Evolutionary conservation across 1,284 basidiomycete species (phyloP), one percentile per base, ranked within the genome.

Genomic region (Microbotryum scabiosae): DNA sequence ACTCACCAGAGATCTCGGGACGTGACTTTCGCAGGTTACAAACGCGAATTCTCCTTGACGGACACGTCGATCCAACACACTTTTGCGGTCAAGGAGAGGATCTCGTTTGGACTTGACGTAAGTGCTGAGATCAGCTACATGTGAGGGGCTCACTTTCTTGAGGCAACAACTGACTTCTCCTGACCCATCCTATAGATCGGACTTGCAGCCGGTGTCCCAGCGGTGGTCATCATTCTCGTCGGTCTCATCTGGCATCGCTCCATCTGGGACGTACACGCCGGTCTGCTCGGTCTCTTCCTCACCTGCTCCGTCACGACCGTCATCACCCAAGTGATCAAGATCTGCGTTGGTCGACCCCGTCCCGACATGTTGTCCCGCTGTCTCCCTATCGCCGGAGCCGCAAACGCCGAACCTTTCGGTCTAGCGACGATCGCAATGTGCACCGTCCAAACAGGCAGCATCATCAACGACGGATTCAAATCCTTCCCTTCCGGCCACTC

Each of bases 401-500:
- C 74, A 1, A 86, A 96, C 71, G 72, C 73, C 9, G 51, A 58
- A 3, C 67, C 71, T 0, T 92, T 82, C 64, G 87, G 88, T 0
- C 79, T 97, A 12, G 85, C 85, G 0, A 85, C 81, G 3, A 83
- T 81, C 56, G 79, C 80, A 2, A 85, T 97, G 57, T 98, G 94
- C 76, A 90, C 88, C 14, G 68, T 69, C 20, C 4, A 44, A 21
- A 59, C 59, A 3, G 54, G 61, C 9, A 12, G 56, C 21, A 56
- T 30, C 53, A 61, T 93, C 68, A 77, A 80, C 36, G 90, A 94
- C 73, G 93, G 93, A 0, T 97, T 92, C 79, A 83, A 89, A 69
- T 91, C 88, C 4, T 67, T 98, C 76, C 90, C 90, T 5, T 91
- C 88, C 54, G 94, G 94, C 0, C 94, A 97, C 76, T 84, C 89